Conservation (phyloP, 306 rosid genomes). For the Medicago truncatula region MtrunA17r5.0-ANR NC_053045.1:3194501-3195000, state of each 20-base stretch:
- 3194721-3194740: slow-evolving; percentile 81
- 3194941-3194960: slow-evolving; percentile 6
- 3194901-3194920: slow-evolving; percentile 56
- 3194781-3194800: slow-evolving; percentile 26
- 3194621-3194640: slow-evolving; percentile 79
- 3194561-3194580: not conserved
- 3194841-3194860: slow-evolving; percentile 84
- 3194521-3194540: not conserved
- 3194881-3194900: slow-evolving; percentile 88
- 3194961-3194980: slow-evolving; percentile 13
- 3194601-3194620: slow-evolving; percentile 12
- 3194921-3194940: not conserved
- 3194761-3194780: slow-evolving; percentile 36
- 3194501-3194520: not conserved
- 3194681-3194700: slow-evolving; percentile 82
- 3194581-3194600: slow-evolving; percentile 35
- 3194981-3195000: slow-evolving; percentile 27
- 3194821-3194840: slow-evolving; percentile 71
- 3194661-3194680: slow-evolving; percentile 67
- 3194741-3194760: slow-evolving; percentile 69
- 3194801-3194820: slow-evolving; percentile 35
- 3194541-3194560: not conserved
- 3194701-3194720: slow-evolving; percentile 86
- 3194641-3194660: slow-evolving; percentile 91
- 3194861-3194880: slow-evolving; percentile 78